A percentile compares a stretch with the other conserved stretches of the same genome.
These are phyloP conservation scores for Cetradonia linearis DNA, from an alignment of 495 filamentous ascomycete genomes.

Conservation along the genomic window DNA sequence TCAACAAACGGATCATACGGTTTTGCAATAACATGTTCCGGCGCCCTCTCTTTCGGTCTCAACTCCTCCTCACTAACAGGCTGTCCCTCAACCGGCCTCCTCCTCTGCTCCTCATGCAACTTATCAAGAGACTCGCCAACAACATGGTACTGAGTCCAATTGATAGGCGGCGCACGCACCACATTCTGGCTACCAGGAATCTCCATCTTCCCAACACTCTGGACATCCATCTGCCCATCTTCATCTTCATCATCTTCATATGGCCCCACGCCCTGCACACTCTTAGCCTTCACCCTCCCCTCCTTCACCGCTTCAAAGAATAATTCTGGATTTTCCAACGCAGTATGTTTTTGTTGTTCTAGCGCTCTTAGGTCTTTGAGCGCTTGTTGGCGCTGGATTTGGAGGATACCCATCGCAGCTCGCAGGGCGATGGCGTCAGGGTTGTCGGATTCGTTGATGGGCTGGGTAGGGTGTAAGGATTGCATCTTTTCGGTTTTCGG, in stretches of 20 bases:
- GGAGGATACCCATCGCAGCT: constrained; percentile 68
- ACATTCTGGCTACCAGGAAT: constrained; percentile 75
- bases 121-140: constrained; percentile 71
- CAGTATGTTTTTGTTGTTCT: constrained; percentile 50
- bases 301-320: constrained; percentile 54
- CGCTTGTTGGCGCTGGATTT: constrained; percentile 69
- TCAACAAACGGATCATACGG: constrained; percentile 66
- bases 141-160: constrained; percentile 83
- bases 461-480: constrained; percentile 40
- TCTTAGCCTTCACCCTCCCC: constrained; percentile 41
- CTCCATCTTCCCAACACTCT: constrained; percentile 22
- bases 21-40: constrained; percentile 53
- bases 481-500: background rate
- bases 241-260: constrained; percentile 27
- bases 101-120: constrained; percentile 67
- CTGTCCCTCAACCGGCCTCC: constrained; percentile 49
- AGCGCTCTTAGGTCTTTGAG: constrained; percentile 58
- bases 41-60: constrained; percentile 28
- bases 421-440: constrained; percentile 76
- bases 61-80: constrained; percentile 36
- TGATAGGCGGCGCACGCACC: constrained; percentile 72
- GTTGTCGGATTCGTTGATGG: constrained; percentile 67
- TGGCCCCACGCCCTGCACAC: constrained; percentile 28
- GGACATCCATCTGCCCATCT: constrained; percentile 27
- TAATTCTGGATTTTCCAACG: constrained; percentile 54